Evolutionary conservation across 2,329 filamentous ascomycete species (phyloP).

Genomic region (Fusarium sp.): DNA sequence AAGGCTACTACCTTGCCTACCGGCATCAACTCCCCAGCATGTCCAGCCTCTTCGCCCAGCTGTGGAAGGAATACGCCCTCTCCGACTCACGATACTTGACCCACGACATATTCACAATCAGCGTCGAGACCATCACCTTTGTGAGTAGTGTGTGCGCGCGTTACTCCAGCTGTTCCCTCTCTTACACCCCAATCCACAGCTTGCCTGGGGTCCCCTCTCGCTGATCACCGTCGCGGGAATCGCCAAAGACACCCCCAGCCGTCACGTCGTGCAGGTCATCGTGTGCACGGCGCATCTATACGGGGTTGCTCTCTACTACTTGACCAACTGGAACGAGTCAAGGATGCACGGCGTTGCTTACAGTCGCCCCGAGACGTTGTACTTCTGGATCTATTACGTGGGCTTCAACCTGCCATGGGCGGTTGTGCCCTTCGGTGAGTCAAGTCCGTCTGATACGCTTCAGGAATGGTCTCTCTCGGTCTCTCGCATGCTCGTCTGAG

Average conservation of each 20-base stretch:
- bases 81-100: conserved; percentile 91
- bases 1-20: conserved; percentile 83
- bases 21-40: conserved; percentile 76
- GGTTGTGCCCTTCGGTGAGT: conserved; percentile 69
- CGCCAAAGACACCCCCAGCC: conserved; percentile 58
- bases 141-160: conserved; percentile 61
- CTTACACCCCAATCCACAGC: conserved; percentile 49
- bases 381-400: conserved; percentile 76
- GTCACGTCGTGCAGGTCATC: conserved; percentile 67
- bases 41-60: conserved; percentile 83
- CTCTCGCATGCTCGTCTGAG: no score
- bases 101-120: conserved; percentile 87
- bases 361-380: conserved; percentile 72
- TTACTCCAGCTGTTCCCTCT: background rate
- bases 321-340: conserved; percentile 68
- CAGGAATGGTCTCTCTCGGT: background rate
- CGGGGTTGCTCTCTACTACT: conserved; percentile 75
- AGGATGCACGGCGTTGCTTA: conserved; percentile 63
- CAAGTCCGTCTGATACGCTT: background rate
- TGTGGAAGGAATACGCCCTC: conserved; percentile 94
- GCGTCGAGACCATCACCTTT: conserved; percentile 86
- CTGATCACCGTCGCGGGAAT: conserved; percentile 65
- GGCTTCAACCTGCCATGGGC: conserved; percentile 75
- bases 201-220: conserved; percentile 73
- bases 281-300: conserved; percentile 71